Evolutionary conservation across 805 yeast genomes (phyloP), one percentile per base, ranked within the genome.

Genomic region (Kodamaea kaohsiungensis): DNA sequence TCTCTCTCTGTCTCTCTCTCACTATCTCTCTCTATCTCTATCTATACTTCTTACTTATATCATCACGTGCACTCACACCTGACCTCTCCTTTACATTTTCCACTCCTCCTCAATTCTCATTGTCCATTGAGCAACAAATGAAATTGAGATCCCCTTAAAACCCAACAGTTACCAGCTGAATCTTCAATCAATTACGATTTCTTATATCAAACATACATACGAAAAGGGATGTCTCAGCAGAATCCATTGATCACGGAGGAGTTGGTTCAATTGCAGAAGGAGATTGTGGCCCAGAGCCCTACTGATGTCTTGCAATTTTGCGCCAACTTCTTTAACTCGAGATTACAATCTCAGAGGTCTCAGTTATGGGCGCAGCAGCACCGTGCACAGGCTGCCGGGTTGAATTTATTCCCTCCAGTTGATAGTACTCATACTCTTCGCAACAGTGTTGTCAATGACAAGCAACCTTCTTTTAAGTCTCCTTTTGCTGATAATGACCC

Each of bases 291-390:
- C 42, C 72, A 75, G 58, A 81, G 85, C 61, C 96, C 96, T 1
- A 65, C 75, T 12, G 93, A 88, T 64, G 73, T 88, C 10, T 67
- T 89, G 54, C 91, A 88, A 64, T 89, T 88, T 71, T 86, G 92
- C 63, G 87, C 89, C 53, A 81, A 85, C 68, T 87, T 86, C 69
- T 89, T 89, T 73, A 81, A 80, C 64, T 67, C 76, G 48, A 81
- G 86, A 55, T 72, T 88, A 55, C 85, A 84, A 59, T 78, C 79
- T 30, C 89, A 86, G 64, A 77, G 89, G 64, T 64, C 74, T 27
- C 77, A 75, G 39, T 69, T 79, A 48, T 82, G 84, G 82, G 67
- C 67, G n/a, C 80, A 78, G 54, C 81, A 78, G 61, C 64, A 73
- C 42, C 75, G 73, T 57, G 85, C 84, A 3, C 70, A 68, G 46